Evolutionary conservation across 2,329 filamentous ascomycete genomes (phyloP), one percentile per base, ranked within the genome.

Genomic region (Claviceps humidiphila): DNA sequence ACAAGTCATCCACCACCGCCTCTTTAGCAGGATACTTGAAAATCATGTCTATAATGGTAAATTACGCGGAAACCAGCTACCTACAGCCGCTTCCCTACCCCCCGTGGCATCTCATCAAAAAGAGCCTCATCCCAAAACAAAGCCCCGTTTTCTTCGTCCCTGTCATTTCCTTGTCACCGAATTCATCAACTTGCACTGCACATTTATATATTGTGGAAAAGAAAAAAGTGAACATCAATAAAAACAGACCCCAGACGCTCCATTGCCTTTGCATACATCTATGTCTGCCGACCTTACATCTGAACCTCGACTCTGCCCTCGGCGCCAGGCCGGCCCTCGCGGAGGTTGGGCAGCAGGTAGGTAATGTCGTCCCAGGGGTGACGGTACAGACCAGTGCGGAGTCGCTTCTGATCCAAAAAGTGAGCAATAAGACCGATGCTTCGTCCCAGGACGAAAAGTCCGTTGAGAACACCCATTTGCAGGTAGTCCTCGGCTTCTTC

Each of bases 401-500:
- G 81, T 74, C 93, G 84, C 90, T 98, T 98, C 82, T 98, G 93
- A 77, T 98, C 93, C 64, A 98, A 84, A 81, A 91, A 97, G 75
- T 98, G 93, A 66, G 93, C 93, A 85, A 98, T 98, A 61, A 98
- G 80, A 87, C 93, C 93, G 66, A 98, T 98, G 71, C 82, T 89
- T 68, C 93, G 87, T 67, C 93, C 93, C 56, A 98, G 83, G 47
- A 98, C 93, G 79, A 98, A 98, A 56, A 98, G 87, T 77, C 93
- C 93, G 81, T 98, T 98, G 64, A 98, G 84, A 48, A 98, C 93
- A 81, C 93, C 93, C 90, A 97, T 98, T 73, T 84, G 82, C 68
- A 98, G 84, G 81, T 98, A 98, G 72, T 98, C 93, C 75, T 98
- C 93, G 50, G 90, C 90, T 77, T 98, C 93, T 73, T 98, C 93